phyloP scores from a whole-genome alignment of 75 land plant genomes.

The Chamaecyparis obtusa region DNA sequence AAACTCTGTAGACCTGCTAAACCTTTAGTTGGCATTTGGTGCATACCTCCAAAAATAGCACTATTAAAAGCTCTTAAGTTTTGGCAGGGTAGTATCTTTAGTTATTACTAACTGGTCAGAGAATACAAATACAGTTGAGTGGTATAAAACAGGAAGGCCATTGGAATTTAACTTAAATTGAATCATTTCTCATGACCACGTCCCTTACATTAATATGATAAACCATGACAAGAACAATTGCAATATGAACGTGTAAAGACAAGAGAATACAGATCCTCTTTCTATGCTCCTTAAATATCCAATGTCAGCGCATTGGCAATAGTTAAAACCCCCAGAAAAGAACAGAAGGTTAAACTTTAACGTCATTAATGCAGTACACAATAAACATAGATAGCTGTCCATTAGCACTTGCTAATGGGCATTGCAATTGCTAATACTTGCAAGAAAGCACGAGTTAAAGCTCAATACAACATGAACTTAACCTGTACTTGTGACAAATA shows the following conservation, averaged over 20 bases:
- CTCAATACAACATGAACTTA: neutral
- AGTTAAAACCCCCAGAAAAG: neutral
- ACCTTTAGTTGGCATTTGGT: neutral
- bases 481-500: constrained; percentile 86
- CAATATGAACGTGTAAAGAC: neutral
- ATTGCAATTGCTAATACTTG: neutral
- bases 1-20: neutral
- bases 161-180: neutral
- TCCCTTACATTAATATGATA: neutral
- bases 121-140: neutral
- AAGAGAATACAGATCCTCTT: neutral
- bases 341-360: neutral
- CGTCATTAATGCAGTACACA: neutral
- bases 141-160: neutral
- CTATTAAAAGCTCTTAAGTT: neutral
- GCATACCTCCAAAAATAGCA: neutral
- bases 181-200: neutral
- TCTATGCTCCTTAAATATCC: neutral
- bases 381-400: neutral
- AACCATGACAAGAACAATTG: neutral
- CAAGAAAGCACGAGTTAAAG: neutral
- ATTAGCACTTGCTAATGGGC: neutral
- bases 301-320: neutral
- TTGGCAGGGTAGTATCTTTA: neutral
- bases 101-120: neutral